Percentiles rank a stretch among this genome's conserved stretches.
Conservation (phyloP, 495 filamentous ascomycete genomes). For the Lasiosphaeriaceae sp. region DNA sequence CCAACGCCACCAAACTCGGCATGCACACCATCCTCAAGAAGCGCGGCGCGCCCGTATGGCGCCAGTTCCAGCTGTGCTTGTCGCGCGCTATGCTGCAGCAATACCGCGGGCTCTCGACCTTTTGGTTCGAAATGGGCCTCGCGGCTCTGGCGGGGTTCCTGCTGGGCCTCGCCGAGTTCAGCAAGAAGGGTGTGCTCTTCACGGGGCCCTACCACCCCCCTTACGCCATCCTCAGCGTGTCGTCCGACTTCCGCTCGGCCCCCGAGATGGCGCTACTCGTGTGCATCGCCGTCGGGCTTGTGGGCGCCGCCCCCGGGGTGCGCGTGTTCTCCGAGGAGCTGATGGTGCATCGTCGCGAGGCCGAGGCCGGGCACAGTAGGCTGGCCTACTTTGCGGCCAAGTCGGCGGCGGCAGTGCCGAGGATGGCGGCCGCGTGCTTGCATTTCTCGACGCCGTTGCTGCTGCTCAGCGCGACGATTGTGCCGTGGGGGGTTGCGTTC, state of each 20-base stretch:
- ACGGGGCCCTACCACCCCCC: constrained; percentile 45
- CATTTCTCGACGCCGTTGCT: constrained; percentile 54
- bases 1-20: constrained; percentile 2
- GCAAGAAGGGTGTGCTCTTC: constrained; percentile 49
- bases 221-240: constrained; percentile 48
- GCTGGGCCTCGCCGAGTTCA: constrained; percentile 49
- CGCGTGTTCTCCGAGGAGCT: constrained; percentile 56
- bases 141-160: constrained; percentile 49
- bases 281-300: constrained; percentile 52
- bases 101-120: constrained; percentile 41
- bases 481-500: constrained; percentile 41
- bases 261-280: constrained; percentile 48
- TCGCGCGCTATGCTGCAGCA: constrained; percentile 51
- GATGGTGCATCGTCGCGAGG: constrained; percentile 48
- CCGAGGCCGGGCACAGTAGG: constrained; percentile 50
- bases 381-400: constrained; percentile 58
- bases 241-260: constrained; percentile 44
- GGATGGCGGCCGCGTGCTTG: constrained; percentile 48
- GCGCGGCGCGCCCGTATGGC: constrained; percentile 44
- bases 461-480: constrained; percentile 46
- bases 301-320: constrained; percentile 50
- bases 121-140: constrained; percentile 51
- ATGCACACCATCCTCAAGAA: constrained; percentile 27
- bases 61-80: constrained; percentile 48
- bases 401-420: constrained; percentile 40